These are phyloP conservation scores for Erucastrum elatum DNA, from an alignment of 345 rosid species.

Conservation along the genomic window DNA sequence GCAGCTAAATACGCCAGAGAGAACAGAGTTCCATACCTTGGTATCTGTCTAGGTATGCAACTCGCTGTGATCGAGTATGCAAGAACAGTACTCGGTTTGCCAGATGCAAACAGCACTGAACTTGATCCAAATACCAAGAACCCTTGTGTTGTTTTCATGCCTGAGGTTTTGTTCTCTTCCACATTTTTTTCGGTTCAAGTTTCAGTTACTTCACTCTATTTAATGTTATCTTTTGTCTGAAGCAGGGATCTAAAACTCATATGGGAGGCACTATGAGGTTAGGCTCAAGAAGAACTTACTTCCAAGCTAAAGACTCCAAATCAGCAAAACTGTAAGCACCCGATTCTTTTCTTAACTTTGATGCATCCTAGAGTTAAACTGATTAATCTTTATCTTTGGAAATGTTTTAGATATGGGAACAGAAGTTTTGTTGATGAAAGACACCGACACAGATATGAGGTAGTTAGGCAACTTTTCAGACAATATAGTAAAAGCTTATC, in stretches of 20 bases:
- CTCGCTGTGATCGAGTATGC: constrained; percentile 91
- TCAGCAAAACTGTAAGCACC: constrained; percentile 40
- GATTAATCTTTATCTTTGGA: neutral
- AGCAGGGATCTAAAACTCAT: constrained; percentile 41
- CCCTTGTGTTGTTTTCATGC: constrained; percentile 96
- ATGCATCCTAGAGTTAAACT: constrained; percentile 6
- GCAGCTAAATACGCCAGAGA: constrained; percentile 95
- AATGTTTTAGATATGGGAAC: constrained; percentile 66
- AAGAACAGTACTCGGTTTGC: constrained; percentile 64
- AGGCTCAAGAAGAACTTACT: constrained; percentile 44
- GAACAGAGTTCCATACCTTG: constrained; percentile 79
- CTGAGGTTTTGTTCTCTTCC: constrained; percentile 58
- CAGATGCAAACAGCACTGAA: constrained; percentile 91
- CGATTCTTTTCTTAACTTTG: neutral
- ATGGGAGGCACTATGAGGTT: constrained; percentile 49
- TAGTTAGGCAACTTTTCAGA: constrained; percentile 15
- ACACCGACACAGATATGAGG: constrained; percentile 98
- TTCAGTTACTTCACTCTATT: neutral
- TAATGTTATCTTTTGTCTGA: constrained; percentile 6
- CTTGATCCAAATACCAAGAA: constrained; percentile 66
- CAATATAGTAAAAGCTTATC: neutral
- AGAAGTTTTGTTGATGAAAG: constrained; percentile 74
- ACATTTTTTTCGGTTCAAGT: neutral
- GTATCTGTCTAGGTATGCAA: constrained; percentile 99
- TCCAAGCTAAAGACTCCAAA: constrained; percentile 41